Conservation (phyloP, 192 early-diverging fungal species). For the Backusella parvicylindrica region DNA sequence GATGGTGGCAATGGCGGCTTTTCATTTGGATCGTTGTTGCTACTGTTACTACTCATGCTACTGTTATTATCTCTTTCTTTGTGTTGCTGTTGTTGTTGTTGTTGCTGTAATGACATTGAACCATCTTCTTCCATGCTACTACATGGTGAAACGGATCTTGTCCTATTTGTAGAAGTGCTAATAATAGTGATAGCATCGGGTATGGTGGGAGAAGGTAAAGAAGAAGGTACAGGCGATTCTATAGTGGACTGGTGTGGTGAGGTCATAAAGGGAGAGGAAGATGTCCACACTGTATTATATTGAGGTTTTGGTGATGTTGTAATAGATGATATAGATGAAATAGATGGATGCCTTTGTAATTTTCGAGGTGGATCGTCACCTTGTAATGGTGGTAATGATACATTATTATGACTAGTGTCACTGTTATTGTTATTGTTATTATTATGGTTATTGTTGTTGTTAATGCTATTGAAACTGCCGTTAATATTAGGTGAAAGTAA, state of each 20-base stretch:
- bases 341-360: constrained; percentile 12
- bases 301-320: constrained; percentile 7
- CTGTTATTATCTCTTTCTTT: background rate
- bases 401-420: background rate
- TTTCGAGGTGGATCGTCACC: constrained; percentile 27
- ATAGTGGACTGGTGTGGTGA: background rate
- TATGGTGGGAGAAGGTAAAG: background rate
- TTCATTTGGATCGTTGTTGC: background rate
- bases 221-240: background rate
- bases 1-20: constrained; percentile 3
- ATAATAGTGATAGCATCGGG: background rate
- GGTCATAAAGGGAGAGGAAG: background rate
- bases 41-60: background rate
- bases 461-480: background rate
- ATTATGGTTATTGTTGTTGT: background rate
- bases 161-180: background rate
- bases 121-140: background rate
- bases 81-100: background rate
- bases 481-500: background rate
- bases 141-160: background rate
- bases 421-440: background rate
- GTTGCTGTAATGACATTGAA: background rate
- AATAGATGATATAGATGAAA: background rate
- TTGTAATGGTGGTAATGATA: constrained; percentile 19
- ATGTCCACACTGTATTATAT: background rate